Conservation (phyloP, 2,329 filamentous ascomycete species). For the Aspergillus candidus region DNA sequence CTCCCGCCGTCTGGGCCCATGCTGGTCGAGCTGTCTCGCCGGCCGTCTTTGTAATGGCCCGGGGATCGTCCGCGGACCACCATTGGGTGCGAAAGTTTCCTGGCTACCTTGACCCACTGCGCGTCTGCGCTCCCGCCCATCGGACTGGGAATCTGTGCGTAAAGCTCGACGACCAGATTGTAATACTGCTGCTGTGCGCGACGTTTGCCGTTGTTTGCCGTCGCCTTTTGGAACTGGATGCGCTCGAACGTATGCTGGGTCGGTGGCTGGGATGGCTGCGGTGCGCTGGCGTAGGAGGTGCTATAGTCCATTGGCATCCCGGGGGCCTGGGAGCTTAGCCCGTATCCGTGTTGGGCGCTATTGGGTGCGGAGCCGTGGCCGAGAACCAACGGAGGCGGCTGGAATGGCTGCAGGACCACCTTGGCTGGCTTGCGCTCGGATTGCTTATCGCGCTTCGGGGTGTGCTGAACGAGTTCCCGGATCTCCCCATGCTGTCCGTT, state of each 20-base stretch:
- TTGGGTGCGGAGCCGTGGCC: slow-evolving; percentile 20
- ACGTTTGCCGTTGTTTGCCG: slow-evolving; percentile 87
- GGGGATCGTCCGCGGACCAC: slow-evolving; percentile 81
- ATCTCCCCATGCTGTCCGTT: slow-evolving; percentile 67
- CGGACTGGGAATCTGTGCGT: slow-evolving; percentile 56
- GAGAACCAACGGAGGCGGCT: slow-evolving; percentile 44
- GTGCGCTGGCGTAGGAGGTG: slow-evolving; percentile 23
- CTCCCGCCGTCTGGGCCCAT: slow-evolving; percentile 62
- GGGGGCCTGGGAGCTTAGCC: slow-evolving; percentile 18
- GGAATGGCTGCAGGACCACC: slow-evolving; percentile 61
- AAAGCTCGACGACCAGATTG: slow-evolving; percentile 80
- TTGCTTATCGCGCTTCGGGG: slow-evolving; percentile 84
- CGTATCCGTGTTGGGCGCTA: slow-evolving; percentile 21
- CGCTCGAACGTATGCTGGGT: slow-evolving; percentile 68
- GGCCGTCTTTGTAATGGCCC: slow-evolving; percentile 69
- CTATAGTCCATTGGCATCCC: slow-evolving; percentile 31
- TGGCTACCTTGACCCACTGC: slow-evolving; percentile 65
- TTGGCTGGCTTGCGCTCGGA: slow-evolving; percentile 69
- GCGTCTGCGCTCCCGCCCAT: slow-evolving; percentile 36
- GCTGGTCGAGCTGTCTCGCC: slow-evolving; percentile 63
- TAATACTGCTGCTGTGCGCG: slow-evolving; percentile 89
- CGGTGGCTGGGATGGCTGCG: slow-evolving; percentile 32
- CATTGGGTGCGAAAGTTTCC: slow-evolving; percentile 69
- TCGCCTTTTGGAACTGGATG: slow-evolving; percentile 91
- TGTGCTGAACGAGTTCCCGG: slow-evolving; percentile 84